Evolutionary conservation across 2,329 filamentous ascomycete species (phyloP).

Genomic region (Tolypocladium tundrense): DNA sequence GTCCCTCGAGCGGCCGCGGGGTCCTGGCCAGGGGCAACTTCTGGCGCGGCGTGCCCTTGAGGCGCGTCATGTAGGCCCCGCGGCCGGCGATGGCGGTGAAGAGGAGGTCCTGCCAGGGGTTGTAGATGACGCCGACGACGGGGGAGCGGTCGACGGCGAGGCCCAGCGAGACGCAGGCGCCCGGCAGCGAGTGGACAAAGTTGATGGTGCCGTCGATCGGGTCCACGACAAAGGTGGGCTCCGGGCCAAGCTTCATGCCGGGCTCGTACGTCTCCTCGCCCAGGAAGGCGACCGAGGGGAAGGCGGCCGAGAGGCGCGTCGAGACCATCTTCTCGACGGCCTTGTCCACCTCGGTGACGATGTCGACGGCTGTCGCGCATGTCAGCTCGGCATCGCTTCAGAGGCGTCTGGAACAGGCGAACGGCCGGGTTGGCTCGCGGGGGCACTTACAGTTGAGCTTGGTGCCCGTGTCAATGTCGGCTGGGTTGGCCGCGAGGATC

Average conservation of each 20-base stretch:
- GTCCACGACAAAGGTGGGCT: conserved; percentile 71
- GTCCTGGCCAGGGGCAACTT: conserved; percentile 30
- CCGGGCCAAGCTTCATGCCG: conserved; percentile 49
- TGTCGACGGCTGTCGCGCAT: conserved; percentile 44
- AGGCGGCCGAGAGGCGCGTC: conserved; percentile 36
- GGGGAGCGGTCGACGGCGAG: conserved; percentile 53
- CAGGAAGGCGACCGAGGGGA: conserved; percentile 53
- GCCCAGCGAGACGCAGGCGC: conserved; percentile 68
- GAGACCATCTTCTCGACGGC: conserved; percentile 55
- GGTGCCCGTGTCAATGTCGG: conserved; percentile 43
- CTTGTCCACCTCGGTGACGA: conserved; percentile 59
- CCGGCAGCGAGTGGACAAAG: conserved; percentile 67
- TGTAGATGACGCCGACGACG: conserved; percentile 67
- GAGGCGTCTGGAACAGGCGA: background rate
- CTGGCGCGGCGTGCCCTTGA: conserved; percentile 25
- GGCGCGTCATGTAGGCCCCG: conserved; percentile 51
- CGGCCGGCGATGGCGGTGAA: conserved; percentile 59
- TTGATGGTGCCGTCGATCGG: conserved; percentile 75
- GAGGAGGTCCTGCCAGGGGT: conserved; percentile 60
- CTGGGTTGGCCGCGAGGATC: conserved; percentile 52
- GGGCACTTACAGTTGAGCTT: conserved; percentile 54
- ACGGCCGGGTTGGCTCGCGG: background rate
- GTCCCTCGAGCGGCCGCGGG: conserved; percentile 45
- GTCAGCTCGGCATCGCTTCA: background rate
- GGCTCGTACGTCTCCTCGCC: conserved; percentile 70